Conservation (phyloP, 2,329 filamentous ascomycete genomes). For the Venturia carpophila region DNA sequence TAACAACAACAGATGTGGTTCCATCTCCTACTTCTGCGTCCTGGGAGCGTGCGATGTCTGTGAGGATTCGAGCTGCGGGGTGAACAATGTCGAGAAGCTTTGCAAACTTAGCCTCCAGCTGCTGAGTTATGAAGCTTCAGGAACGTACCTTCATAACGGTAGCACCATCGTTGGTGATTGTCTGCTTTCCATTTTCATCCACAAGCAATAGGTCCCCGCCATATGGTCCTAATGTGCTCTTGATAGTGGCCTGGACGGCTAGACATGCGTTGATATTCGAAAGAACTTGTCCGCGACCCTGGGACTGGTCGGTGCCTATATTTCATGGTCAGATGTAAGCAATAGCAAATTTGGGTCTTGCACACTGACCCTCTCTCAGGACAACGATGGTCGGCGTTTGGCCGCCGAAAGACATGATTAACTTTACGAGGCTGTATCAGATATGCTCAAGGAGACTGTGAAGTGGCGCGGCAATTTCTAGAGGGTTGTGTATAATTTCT, state of each 20-base stretch:
- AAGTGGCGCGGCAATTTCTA: neutral
- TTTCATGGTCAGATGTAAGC: conserved; percentile 6
- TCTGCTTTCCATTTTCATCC: conserved; percentile 89
- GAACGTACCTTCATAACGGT: conserved; percentile 89
- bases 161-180: conserved; percentile 97
- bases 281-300: conserved; percentile 92
- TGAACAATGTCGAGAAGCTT: conserved; percentile 97
- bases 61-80: conserved; percentile 91
- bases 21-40: conserved; percentile 98
- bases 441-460: neutral
- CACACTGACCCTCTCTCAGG: conserved; percentile 79
- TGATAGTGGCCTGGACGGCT: conserved; percentile 91
- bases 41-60: conserved; percentile 97
- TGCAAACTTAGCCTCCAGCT: conserved; percentile 16
- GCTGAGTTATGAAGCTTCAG: neutral
- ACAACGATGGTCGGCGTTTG: conserved; percentile 98
- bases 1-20: conserved; percentile 92
- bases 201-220: conserved; percentile 94
- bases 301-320: conserved; percentile 89
- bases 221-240: conserved; percentile 91
- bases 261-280: conserved; percentile 98
- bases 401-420: conserved; percentile 85
- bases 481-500: neutral
- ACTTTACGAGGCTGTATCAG: neutral
- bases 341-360: conserved; percentile 22